A percentile compares a stretch with the other conserved stretches of the same genome.
Evolutionary conservation across 306 rosid species (phyloP).

Genomic region (Ormosia semicastrata): DNA sequence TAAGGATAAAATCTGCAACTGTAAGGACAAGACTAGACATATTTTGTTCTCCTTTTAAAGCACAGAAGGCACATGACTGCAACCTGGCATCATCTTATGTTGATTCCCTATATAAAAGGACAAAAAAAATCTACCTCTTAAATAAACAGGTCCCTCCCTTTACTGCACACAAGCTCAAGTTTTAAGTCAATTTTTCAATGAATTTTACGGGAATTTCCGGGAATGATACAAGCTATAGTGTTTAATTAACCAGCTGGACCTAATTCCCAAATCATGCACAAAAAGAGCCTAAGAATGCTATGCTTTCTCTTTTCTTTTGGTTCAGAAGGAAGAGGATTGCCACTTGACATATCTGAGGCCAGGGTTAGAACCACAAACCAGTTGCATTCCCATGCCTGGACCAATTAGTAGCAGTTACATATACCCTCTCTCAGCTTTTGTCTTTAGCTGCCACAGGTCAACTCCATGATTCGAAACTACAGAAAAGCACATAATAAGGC

Average conservation of each 20-base stretch:
- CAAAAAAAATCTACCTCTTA: neutral
- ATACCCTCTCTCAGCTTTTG: too few species aligned
- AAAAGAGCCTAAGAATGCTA: neutral
- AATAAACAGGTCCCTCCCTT: neutral
- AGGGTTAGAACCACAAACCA: neutral
- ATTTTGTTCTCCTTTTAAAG: too few species aligned
- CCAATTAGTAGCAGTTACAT: too few species aligned
- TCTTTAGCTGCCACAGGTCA: too few species aligned
- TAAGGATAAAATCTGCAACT: neutral
- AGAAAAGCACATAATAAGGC: too few species aligned
- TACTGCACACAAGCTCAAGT: neutral
- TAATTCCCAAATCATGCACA: neutral
- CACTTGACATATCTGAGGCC: neutral
- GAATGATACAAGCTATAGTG: neutral
- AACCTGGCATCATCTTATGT: neutral
- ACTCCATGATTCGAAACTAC: too few species aligned
- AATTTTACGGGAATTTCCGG: neutral
- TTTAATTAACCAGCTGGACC: neutral
- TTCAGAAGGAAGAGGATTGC: neutral
- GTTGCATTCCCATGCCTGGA: neutral
- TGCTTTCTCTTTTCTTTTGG: too few species aligned
- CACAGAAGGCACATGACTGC: neutral
- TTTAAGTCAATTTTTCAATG: constrained; percentile 6
- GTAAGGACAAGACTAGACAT: neutral
- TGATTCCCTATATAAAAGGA: neutral